Evolutionary conservation across 768 basidiomycete genomes (phyloP), one percentile per base, ranked within the genome.

Genomic region (Neoboletus subvelutipes): DNA sequence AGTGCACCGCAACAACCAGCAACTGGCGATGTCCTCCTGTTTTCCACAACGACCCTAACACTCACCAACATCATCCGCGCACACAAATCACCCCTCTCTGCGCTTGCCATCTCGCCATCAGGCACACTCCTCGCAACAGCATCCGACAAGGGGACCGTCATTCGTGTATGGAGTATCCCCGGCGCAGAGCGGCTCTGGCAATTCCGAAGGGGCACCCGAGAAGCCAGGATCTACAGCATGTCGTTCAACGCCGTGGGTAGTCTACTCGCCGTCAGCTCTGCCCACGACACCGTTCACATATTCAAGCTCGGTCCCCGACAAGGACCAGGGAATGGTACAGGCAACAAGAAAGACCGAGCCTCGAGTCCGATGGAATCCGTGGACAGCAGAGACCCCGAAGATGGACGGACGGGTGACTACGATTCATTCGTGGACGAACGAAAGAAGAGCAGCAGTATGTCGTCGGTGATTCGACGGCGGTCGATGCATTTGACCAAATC

Each of bases 11-110:
- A 76, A 7, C 85, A 83, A 61, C 68, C 68, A 4, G 64, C 64
- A 8, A 80, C 85, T 5, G 90, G 92, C 59, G 95, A 98, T 72
- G 94, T 98, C 50, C 85, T 97, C 63, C 78, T 99, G 28, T 98
- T 98, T 79, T 93, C 92, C 50, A 95, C 96, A 2, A 87, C 94
- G 53, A 86, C 91, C 8, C 84, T 98, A 29, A 90, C 90, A 3
- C 92, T 95, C 29, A 84, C 92, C 43, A 98, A 99, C 77, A 93
- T 96, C 65, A 90, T 99, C 56, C 95, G 94, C 67, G 97, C 97
- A 18, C 97, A 99, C 77, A 98, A 98, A 74, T 75, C 94, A 1
- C 92, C 96, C 5, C 87, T 99, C 59, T 90, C 94, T 9, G 86
- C 85, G 65, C 80, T 98, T 46, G 79, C 90, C 7, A 83, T 99